Percentiles rank a stretch among this genome's conserved stretches.
phyloP scores from a whole-genome alignment of 2,329 filamentous ascomycete genomes.

The Biscogniauxia marginata region DNA sequence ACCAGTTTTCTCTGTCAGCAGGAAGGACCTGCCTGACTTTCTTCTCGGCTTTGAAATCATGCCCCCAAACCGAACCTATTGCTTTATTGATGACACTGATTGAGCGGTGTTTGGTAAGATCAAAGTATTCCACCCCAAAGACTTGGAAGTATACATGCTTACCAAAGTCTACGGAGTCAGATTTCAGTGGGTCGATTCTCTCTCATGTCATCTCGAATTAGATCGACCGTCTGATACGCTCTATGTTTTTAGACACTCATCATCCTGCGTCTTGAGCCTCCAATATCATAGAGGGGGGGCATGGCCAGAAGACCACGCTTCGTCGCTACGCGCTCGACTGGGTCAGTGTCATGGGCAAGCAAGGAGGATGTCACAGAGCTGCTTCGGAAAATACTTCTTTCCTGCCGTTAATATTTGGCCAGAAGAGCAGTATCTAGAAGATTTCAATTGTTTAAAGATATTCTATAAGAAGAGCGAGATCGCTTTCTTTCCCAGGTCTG shows the following conservation, averaged over 20 bases:
- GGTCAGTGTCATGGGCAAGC: too few species aligned
- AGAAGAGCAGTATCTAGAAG: slow-evolving; percentile 20
- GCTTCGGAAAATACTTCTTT: slow-evolving; percentile 20
- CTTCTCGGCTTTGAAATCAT: slow-evolving; percentile 23
- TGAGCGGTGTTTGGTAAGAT: slow-evolving; percentile 7
- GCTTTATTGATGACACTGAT: slow-evolving; percentile 7
- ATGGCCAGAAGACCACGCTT: too few species aligned
- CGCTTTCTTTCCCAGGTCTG: slow-evolving; percentile 8
- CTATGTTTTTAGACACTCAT: slow-evolving; percentile 26
- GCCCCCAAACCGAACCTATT: slow-evolving; percentile 19
- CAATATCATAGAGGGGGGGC: slow-evolving; percentile 1
- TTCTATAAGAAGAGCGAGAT: slow-evolving; percentile 7
- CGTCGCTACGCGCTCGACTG: too few species aligned
- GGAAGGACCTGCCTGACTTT: slow-evolving; percentile 12
- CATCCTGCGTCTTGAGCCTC: slow-evolving; percentile 20
- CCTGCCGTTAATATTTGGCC: slow-evolving; percentile 26
- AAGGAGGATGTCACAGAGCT: slow-evolving; percentile 17
- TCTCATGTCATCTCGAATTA: slow-evolving; percentile 25
- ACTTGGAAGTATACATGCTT: slow-evolving; percentile 19
- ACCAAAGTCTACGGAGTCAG: slow-evolving; percentile 15
- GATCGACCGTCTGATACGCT: slow-evolving; percentile 18
- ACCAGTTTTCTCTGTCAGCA: slow-evolving; percentile 8
- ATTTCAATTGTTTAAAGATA: slow-evolving; percentile 10
- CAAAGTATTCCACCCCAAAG: slow-evolving; percentile 8
- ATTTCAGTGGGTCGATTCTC: slow-evolving; percentile 22